Evolutionary conservation across 2,329 filamentous ascomycete genomes (phyloP), one percentile per base, ranked within the genome.

Genomic region (Harringtonia aguacate): DNA sequence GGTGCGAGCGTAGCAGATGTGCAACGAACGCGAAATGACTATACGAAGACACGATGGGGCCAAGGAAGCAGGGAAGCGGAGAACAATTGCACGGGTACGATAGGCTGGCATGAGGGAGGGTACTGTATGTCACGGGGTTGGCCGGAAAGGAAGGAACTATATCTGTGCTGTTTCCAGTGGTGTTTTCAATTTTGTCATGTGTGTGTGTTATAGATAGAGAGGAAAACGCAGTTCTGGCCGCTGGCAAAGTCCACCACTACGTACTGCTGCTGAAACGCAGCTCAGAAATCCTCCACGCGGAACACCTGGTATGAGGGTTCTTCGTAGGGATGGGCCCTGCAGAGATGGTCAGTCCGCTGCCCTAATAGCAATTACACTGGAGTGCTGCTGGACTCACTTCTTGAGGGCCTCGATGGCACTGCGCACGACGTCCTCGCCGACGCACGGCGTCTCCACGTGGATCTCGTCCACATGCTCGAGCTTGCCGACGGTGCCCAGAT

Each of bases 341-440:
- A 27, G 14, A n/a, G 14, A n/a, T 27, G 10, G 24, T 27, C 24
- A 27, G 24, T n/a, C n/a, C n/a, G n/a, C n/a, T n/a, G n/a, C n/a
- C n/a, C n/a, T n/a, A n/a, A 37, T 33, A 21, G 6, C 27, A 36
- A 34, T 18, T 18, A 8, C 38, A 39, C 31, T 8, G 7, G 10
- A 17, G 28, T 13, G 13, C 14, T 4, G 24, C 10, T 9, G 40
- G 18, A 67, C 73, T 55, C 52, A 83, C 81, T 62, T 67, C 59
- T 83, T 85, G 60, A 86, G 56, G 5, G 78, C 81, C 27, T 67
- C 69, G 0, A 85, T 79, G 2, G 72, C 81, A 33, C 67, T 67
- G 48, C 63, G 67, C 0, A 68, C 67, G 17, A 74, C 66, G 9
- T 81, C 74, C 52, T 73, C 69, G 0, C 79, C 77, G 1, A 76